Percentiles rank a stretch among this genome's conserved stretches.
Conservation (phyloP, 371 early-diverging fungal species). For the Saksenaea vasiformis region DNA sequence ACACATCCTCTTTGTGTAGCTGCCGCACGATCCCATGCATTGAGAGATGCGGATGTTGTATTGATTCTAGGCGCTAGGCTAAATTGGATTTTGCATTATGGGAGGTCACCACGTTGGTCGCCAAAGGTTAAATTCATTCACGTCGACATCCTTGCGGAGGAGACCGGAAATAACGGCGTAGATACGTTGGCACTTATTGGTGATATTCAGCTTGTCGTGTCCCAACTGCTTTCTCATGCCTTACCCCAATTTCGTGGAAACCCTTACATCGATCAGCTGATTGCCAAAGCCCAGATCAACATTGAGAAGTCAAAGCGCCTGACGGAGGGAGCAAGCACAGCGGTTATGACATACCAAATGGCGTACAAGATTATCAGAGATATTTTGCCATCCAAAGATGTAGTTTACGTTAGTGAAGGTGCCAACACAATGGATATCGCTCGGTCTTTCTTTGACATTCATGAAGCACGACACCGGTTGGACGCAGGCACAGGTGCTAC, state of each 20-base stretch:
- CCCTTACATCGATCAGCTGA: conserved; percentile 34
- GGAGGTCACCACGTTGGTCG: conserved; percentile 61
- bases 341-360: conserved; percentile 70
- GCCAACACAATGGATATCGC: conserved; percentile 90
- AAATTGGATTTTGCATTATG: conserved; percentile 86
- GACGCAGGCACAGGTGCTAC: conserved; percentile 82
- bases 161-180: conserved; percentile 57
- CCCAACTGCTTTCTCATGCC: conserved; percentile 43
- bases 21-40: conserved; percentile 73
- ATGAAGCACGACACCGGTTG: conserved; percentile 66
- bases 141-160: conserved; percentile 71
- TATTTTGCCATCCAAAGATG: conserved; percentile 35
- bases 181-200: conserved; percentile 64
- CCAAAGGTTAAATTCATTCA: conserved; percentile 66
- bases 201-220: conserved; percentile 55
- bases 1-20: conserved; percentile 63
- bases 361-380: conserved; percentile 68
- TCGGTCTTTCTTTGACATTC: conserved; percentile 68
- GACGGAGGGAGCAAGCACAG: conserved; percentile 33
- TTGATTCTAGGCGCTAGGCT: conserved; percentile 74
- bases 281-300: conserved; percentile 49
- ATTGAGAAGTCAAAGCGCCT: conserved; percentile 31
- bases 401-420: conserved; percentile 76
- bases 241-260: conserved; percentile 12
- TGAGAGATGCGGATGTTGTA: conserved; percentile 72